Percentiles rank a stretch among this genome's conserved stretches.
Evolutionary conservation across 768 basidiomycete species (phyloP).

Genomic region (Candolleomyces aberdarensis): DNA sequence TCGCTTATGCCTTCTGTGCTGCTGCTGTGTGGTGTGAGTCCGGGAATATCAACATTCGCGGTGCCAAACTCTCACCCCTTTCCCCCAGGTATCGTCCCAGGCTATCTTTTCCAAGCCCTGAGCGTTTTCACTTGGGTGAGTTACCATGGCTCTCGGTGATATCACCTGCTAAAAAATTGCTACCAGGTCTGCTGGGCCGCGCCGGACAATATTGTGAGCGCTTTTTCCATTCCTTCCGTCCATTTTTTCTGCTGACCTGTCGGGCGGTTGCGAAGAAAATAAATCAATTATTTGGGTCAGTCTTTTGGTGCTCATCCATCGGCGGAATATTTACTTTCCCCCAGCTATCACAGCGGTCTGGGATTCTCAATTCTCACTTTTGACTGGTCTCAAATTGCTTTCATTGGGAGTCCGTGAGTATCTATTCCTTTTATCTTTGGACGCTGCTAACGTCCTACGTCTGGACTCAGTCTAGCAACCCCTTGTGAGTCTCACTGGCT

Average conservation of each 20-base stretch:
- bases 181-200: slow-evolving; percentile 63
- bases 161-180: slow-evolving; percentile 10
- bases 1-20: slow-evolving; percentile 49
- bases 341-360: slow-evolving; percentile 45
- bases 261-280: slow-evolving; percentile 35
- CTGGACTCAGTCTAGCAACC: not conserved
- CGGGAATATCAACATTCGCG: not conserved
- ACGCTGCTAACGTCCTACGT: not conserved
- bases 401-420: slow-evolving; percentile 54
- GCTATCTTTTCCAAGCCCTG: slow-evolving; percentile 59
- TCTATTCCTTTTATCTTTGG: not conserved
- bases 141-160: not conserved
- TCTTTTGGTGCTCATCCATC: not conserved
- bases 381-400: slow-evolving; percentile 70
- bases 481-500: not conserved
- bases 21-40: slow-evolving; percentile 44
- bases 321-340: not conserved
- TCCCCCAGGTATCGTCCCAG: slow-evolving; percentile 51
- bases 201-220: slow-evolving; percentile 52
- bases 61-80: not conserved
- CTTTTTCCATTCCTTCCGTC: not conserved
- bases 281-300: slow-evolving; percentile 56
- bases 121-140: slow-evolving; percentile 51
- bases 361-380: slow-evolving; percentile 54
- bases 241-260: not conserved